Evolutionary conservation across 495 filamentous ascomycete genomes (phyloP).

Genomic region (Trypethelium eluteriae): DNA sequence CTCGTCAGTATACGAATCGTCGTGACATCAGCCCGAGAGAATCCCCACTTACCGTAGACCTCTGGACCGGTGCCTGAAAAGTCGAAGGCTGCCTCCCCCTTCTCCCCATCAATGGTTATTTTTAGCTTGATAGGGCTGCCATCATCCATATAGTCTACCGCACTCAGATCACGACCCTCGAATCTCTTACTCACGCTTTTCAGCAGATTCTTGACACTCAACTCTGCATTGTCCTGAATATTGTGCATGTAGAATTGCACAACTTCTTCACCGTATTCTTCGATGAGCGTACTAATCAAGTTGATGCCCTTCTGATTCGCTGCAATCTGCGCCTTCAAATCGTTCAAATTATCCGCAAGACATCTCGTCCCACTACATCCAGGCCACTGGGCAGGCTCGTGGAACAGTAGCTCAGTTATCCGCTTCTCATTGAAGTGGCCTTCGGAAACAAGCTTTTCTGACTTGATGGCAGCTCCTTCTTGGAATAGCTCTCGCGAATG

Average conservation of each 20-base stretch:
- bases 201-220: conserved; percentile 76
- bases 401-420: conserved; percentile 72
- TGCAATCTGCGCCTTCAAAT: conserved; percentile 91
- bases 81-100: conserved; percentile 85
- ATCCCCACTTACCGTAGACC: conserved; percentile 57
- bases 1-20: conserved; percentile 11
- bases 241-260: conserved; percentile 94
- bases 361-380: conserved; percentile 87
- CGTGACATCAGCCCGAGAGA: not conserved
- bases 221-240: conserved; percentile 88
- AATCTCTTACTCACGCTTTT: conserved; percentile 71
- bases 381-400: conserved; percentile 74
- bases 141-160: conserved; percentile 89
- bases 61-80: conserved; percentile 86
- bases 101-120: conserved; percentile 71
- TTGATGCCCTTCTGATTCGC: conserved; percentile 95
- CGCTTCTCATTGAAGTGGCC: conserved; percentile 84
- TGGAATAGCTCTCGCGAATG: conserved; percentile 89
- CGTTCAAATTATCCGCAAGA: conserved; percentile 88
- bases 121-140: conserved; percentile 80
- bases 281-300: conserved; percentile 74
- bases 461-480: conserved; percentile 89
- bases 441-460: conserved; percentile 86
- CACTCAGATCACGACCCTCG: conserved; percentile 62
- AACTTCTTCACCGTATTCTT: conserved; percentile 81